Evolutionary conservation across 2,329 filamentous ascomycete species (phyloP), one percentile per base, ranked within the genome.

Genomic region (Colletotrichum sidae): DNA sequence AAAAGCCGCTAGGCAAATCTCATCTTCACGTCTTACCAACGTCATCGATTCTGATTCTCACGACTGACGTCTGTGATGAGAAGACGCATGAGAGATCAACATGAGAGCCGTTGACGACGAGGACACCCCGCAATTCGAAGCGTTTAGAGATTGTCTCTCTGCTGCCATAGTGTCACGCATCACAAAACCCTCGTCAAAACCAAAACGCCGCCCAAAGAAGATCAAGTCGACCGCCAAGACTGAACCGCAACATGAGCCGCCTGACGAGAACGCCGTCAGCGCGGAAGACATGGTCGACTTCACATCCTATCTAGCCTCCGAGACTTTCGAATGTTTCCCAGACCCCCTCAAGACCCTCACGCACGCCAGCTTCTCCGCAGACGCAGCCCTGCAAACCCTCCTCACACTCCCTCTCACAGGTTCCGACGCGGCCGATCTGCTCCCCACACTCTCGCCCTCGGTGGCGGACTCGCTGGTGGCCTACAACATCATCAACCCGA

Each of bases 211-310:
- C 55, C 73, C 80, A 3, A 80, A 78, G 68, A 71, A 70, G 56
- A 72, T 46, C 25, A 56, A 47, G 8, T 8, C 55, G 1, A n/a
- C 38, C 13, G 25, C 25, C 42, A 52, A n/a, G 6, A 8, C 39
- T 39, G 50, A 39, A 41, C 17, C 17, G 37, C 46, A 58, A 34
- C 35, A 45, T 25, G 59, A 53, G 50, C n/a, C 8, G 39, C 6
- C 49, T n/a, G 41, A 50, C 42, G 65, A 55, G 7, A n/a, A 53
- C 34, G 46, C 69, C 6, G 52, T 65, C 12, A 73, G 87, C 69
- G 86, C 86, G 6, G 90, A 91, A 70, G 92, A 94, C 59, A 78
- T 96, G 25, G 86, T 88, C 34, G 93, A 96, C 1, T 96, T 96
- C 77, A 88, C 92, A 58, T 89, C 94, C 81, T 96, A 94, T 76